These are phyloP conservation scores for Cystofilobasidium bisporidii DNA, from an alignment of 768 basidiomycete species.

Conservation along the genomic window DNA sequence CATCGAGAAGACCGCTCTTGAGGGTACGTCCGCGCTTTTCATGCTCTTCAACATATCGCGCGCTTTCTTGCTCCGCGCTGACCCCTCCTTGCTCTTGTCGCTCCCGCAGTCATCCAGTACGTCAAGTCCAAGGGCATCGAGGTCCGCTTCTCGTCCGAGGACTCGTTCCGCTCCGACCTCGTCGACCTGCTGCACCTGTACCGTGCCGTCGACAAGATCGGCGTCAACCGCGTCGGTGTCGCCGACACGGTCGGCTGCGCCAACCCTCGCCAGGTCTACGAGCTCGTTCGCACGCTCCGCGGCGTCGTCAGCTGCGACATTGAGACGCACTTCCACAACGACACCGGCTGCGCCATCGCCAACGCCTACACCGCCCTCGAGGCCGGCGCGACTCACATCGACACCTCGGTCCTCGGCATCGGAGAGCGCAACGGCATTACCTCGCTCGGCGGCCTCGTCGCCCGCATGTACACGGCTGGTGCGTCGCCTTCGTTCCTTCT, in stretches of 20 bases:
- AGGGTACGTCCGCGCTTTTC: conserved; percentile 13
- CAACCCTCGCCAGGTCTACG: conserved; percentile 96
- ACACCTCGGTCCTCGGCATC: conserved; percentile 86
- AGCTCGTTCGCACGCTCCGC: conserved; percentile 87
- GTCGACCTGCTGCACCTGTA: conserved; percentile 98
- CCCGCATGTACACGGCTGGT: conserved; percentile 53
- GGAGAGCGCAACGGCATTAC: conserved; percentile 99
- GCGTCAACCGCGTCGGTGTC: conserved; percentile 96
- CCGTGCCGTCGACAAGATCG: conserved; percentile 98
- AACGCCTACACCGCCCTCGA: conserved; percentile 97
- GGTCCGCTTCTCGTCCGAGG: conserved; percentile 98
- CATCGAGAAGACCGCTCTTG: conserved; percentile 64
- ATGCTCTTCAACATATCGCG: neutral
- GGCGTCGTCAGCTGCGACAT: conserved; percentile 97
- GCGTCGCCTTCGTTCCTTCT: neutral
- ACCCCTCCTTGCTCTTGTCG: neutral
- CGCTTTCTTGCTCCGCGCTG: neutral
- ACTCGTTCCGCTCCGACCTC: conserved; percentile 98
- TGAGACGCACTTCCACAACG: conserved; percentile 95
- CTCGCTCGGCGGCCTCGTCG: conserved; percentile 89
- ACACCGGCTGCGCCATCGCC: conserved; percentile 82
- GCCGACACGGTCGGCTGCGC: conserved; percentile 99
- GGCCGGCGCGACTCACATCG: conserved; percentile 97
- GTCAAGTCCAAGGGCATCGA: conserved; percentile 99
- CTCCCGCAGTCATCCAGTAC: conserved; percentile 70